Conservation (phyloP, 805 yeast species). For the Ogataea thermomethanolica region DNA sequence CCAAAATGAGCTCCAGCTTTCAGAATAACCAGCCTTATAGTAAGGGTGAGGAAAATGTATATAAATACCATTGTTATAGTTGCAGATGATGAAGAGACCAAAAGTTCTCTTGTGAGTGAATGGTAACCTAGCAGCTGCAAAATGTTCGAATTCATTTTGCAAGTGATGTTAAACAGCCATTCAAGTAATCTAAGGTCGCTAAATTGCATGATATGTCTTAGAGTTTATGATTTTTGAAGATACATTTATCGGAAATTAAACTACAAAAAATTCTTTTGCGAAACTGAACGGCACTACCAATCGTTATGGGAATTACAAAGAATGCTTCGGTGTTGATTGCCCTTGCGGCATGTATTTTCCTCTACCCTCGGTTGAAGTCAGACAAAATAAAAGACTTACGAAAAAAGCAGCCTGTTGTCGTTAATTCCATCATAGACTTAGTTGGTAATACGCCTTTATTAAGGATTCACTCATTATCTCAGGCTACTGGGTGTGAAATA, state of each 20-base stretch:
- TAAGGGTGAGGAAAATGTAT: not conserved
- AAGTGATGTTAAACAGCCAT: too few relatives aligned
- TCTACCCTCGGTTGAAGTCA: too few relatives aligned
- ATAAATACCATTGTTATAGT: not conserved
- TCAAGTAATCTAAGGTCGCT: too few relatives aligned
- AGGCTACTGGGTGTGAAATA: constrained; percentile 72
- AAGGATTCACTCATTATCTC: constrained; percentile 64
- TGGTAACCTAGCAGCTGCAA: not conserved
- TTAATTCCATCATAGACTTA: constrained; percentile 41
- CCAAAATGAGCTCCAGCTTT: not conserved
- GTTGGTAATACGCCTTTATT: constrained; percentile 92
- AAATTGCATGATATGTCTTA: not conserved
- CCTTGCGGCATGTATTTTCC: too few relatives aligned
- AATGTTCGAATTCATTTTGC: too few relatives aligned
- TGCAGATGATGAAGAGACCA: not conserved
- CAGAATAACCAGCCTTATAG: not conserved
- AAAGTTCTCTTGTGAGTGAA: not conserved
- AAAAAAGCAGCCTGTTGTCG: constrained; percentile 6
- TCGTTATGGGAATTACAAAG: too few relatives aligned
- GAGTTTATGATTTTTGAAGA: not conserved
- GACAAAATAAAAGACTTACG: constrained; percentile 8
- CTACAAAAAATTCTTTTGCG: too few relatives aligned
- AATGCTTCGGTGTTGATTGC: too few relatives aligned
- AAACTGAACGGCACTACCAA: too few relatives aligned
- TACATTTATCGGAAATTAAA: too few relatives aligned